A percentile compares a stretch with the other conserved stretches of the same genome.
These are phyloP conservation scores for Phytopythium litorale DNA, from an alignment of 352 stramenopile genomes.

Conservation along the genomic window DNA sequence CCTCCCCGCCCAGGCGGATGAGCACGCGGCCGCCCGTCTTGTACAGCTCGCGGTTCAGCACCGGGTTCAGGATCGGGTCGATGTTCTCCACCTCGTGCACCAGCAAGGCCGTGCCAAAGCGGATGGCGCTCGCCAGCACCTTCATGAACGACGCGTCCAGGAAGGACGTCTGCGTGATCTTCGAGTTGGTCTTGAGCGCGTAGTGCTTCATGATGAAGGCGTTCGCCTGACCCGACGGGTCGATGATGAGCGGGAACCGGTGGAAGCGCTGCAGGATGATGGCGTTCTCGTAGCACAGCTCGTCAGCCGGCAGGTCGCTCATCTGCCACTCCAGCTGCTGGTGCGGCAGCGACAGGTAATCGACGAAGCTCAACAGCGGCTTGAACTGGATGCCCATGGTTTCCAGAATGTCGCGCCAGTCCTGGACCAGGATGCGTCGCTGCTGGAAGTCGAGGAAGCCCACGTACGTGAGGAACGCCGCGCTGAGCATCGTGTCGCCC, in stretches of 20 bases:
- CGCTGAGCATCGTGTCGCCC: constrained; percentile 95
- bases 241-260: constrained; percentile 98
- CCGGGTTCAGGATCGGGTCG: constrained; percentile 99
- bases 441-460: constrained; percentile 99
- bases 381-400: constrained; percentile 89
- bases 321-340: constrained; percentile 95
- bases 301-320: constrained; percentile 95
- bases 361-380: constrained; percentile 88
- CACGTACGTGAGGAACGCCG: constrained; percentile 98
- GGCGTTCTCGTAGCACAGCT: constrained; percentile 98
- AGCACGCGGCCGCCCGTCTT: constrained; percentile 97
- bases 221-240: constrained; percentile 97
- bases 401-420: constrained; percentile 95
- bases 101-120: constrained; percentile 98
- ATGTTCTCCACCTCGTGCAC: constrained; percentile 99
- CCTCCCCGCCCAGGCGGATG: constrained; percentile 97
- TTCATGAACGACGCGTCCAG: constrained; percentile 99
- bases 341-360: constrained; percentile 95
- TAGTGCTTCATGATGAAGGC: constrained; percentile 99
- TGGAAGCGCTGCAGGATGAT: constrained; percentile 98
- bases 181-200: constrained; percentile 84
- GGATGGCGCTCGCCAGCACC: constrained; percentile 98
- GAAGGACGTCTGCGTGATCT: constrained; percentile 99
- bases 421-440: constrained; percentile 90
- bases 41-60: constrained; percentile 99